phyloP scores from a whole-genome alignment of 257 asterid species.

The Linaria vulgaris region DNA sequence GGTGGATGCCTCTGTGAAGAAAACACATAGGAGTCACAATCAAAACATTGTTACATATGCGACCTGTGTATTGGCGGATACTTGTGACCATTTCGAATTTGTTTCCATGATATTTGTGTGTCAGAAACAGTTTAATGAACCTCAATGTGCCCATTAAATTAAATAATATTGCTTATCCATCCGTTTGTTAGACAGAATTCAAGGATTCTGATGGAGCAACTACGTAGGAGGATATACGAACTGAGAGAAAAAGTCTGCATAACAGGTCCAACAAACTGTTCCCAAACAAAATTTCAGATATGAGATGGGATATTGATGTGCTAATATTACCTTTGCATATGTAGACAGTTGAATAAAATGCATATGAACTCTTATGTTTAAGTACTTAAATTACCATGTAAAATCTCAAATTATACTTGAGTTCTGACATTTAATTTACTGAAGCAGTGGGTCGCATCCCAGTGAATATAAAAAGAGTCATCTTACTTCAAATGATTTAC shows the following conservation, averaged over 20 bases:
- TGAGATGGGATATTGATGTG: no score
- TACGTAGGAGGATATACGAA: constrained; percentile 2
- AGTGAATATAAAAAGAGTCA: constrained; percentile 9
- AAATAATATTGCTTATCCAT: constrained; percentile 9
- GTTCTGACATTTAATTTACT: constrained; percentile 18
- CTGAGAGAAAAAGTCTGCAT: neutral
- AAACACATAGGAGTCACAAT: constrained; percentile 12
- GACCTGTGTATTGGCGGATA: neutral
- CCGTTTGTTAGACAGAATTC: constrained; percentile 3
- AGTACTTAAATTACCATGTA: constrained; percentile 21
- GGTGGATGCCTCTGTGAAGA: constrained; percentile 1
- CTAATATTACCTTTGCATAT: neutral
- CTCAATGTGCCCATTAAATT: constrained; percentile 9
- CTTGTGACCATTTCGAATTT: neutral
- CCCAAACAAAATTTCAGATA: constrained; percentile 7
- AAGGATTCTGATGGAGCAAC: neutral
- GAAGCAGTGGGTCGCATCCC: constrained; percentile 26
- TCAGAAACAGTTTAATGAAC: constrained; percentile 4
- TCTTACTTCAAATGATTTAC: constrained; percentile 22
- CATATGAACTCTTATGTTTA: constrained; percentile 13
- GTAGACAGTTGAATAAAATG: constrained; percentile 12
- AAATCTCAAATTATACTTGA: constrained; percentile 13
- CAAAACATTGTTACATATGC: constrained; percentile 4
- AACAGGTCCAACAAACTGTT: constrained; percentile 19
- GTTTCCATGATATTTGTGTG: constrained; percentile 17